phyloP scores from a whole-genome alignment of 768 basidiomycete genomes.

The Strobilomyces echinocephalus region DNA sequence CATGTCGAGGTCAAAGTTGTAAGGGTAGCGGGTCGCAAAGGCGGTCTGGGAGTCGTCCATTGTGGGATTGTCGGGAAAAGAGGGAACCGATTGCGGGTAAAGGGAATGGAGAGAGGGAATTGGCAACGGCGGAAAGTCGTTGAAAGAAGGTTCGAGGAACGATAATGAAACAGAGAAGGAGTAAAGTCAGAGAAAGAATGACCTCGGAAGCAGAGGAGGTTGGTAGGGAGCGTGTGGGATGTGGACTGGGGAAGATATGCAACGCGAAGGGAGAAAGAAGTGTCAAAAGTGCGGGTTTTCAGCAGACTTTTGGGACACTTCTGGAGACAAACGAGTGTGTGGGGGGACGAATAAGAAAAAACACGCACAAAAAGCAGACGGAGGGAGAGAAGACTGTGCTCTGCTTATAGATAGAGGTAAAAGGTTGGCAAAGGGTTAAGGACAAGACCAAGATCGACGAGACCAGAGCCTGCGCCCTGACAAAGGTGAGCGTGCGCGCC shows the following conservation, averaged over 20 bases:
- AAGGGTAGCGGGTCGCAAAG: conserved; percentile 67
- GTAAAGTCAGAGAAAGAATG: conserved; percentile 55
- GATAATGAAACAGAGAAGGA: conserved; percentile 44
- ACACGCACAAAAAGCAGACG: conserved; percentile 39
- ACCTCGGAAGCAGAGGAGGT: conserved; percentile 29
- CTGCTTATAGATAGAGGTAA: conserved; percentile 38
- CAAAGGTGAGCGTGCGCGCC: conserved; percentile 1
- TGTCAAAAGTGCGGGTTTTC: conserved; percentile 27
- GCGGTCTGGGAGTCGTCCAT: conserved; percentile 77
- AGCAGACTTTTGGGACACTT: conserved; percentile 26
- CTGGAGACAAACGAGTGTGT: conserved; percentile 30
- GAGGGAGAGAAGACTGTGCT: conserved; percentile 31
- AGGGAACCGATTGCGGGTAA: conserved; percentile 21
- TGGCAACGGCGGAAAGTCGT: conserved; percentile 47
- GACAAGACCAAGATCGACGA: conserved; percentile 33
- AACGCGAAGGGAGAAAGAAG: conserved; percentile 19
- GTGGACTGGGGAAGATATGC: conserved; percentile 28
- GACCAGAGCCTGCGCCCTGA: conserved; percentile 28
- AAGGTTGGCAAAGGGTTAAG: conserved; percentile 32
- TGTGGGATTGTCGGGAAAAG: conserved; percentile 25
- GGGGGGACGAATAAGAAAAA: conserved; percentile 28
- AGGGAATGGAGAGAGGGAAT: conserved; percentile 41
- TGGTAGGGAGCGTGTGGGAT: conserved; percentile 43
- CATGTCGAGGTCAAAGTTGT: conserved; percentile 84
- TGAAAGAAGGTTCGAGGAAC: conserved; percentile 30